Evolutionary conservation across 2,329 filamentous ascomycete species (phyloP).

Genomic region (Trichophyton equinum): DNA sequence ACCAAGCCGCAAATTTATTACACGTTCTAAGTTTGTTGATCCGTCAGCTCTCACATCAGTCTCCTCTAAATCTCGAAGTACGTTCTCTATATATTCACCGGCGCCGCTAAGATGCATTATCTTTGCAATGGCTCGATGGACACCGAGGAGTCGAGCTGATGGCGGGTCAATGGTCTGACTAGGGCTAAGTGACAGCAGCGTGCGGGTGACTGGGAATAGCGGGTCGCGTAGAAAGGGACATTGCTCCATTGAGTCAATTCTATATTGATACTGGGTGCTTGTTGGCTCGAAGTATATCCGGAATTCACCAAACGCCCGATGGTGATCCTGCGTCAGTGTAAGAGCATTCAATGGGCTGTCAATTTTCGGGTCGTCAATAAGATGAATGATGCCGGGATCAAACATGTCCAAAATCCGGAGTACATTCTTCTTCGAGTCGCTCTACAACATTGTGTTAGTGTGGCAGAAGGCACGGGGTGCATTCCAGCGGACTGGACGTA

Average conservation of each 20-base stretch:
- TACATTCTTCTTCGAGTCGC: slow-evolving; percentile 24
- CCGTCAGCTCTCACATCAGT: too few species aligned
- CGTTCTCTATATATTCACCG: too few species aligned
- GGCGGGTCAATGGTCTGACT: slow-evolving; percentile 7
- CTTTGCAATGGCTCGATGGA: too few species aligned
- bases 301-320: slow-evolving; percentile 14
- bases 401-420: slow-evolving; percentile 33
- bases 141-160: too few species aligned
- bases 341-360: slow-evolving; percentile 12
- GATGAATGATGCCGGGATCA: slow-evolving; percentile 23
- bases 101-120: too few species aligned
- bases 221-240: slow-evolving; percentile 12
- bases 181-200: slow-evolving; percentile 16
- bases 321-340: background rate
- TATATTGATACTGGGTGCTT: slow-evolving; percentile 11
- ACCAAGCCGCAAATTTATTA: too few species aligned
- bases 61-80: too few species aligned
- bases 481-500: too few species aligned
- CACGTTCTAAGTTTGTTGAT: too few species aligned
- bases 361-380: slow-evolving; percentile 30
- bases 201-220: slow-evolving; percentile 16
- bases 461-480: too few species aligned
- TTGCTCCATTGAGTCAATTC: slow-evolving; percentile 13
- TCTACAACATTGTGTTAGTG: slow-evolving; percentile 6
- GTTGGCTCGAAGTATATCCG: slow-evolving; percentile 19